Base-by-base conservation (phyloP, 768 basidiomycete genomes). In the Auriscalpium microsporum region DNA sequence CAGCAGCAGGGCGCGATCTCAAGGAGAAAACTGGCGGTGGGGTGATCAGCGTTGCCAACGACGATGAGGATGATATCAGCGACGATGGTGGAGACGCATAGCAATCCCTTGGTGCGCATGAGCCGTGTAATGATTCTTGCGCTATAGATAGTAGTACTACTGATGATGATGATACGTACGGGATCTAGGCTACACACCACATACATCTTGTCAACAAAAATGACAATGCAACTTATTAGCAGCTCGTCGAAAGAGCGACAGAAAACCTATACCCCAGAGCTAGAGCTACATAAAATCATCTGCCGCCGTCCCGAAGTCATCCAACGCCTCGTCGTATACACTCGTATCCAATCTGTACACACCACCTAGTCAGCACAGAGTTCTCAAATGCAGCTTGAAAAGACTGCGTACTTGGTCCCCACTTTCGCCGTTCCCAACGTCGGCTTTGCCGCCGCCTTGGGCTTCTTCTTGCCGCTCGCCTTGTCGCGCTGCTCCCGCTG, bases 261-360 rank as follows among this genome's bases (percentile, higher is more conserved):
- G 28, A 28, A 28, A 28, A 28, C 28, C 7, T 28, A 28, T 28
- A 42, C 37, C 38, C 48, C 33, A 17, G 37, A 4, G 10, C 23
- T 54, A 52, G 51, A 60, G 67, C 78, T 87, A 95, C 94, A 95
- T 96, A 78, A 95, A 95, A 67, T 95, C 94, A 63, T 86, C 86
- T 52, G 76, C 71, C 54, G 78, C 75, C 58, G 72, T 77, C 47
- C 86, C 87, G 65, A 90, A 89, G 70, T 96, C 94, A 69, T 96
- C 94, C 65, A 96, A 71, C 14, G 84, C 82, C 71, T 96, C 94
- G 13, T 94, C 92, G 63, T 97, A 97, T 10, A 78, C 66, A 40
- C 71, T 76, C 2, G 88, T 91, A 70, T 95, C 94, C 54, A 88
- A 67, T 69, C 90, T 93, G 62, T 10, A 52, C 19, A 40, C 47